Base-by-base conservation (phyloP, 139 green algal genomes). In the Raphidocelis subcapitata region DNA sequence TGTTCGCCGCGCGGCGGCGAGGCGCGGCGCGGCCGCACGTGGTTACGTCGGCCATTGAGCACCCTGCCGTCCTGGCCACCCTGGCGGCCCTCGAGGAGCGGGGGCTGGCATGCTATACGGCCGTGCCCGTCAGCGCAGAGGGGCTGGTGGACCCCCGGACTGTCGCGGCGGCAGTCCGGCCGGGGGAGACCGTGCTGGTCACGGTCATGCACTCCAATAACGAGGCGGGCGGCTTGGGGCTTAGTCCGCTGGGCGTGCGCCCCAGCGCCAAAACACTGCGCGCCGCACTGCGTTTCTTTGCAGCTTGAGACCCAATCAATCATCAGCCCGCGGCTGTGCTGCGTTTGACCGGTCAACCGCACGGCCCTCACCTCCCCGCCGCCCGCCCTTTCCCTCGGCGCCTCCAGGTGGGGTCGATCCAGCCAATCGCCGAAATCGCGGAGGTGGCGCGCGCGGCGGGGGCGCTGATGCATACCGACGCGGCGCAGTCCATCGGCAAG, bases 181-280 rank as follows among this genome's bases (percentile, higher is more conserved):
- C 73, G 1, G n/a, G n/a, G n/a, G 62, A 83, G 16, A 94, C 89
- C 2, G 77, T 75, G 28, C 83, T 97, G 16, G 73, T 93, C 3
- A 88, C 82, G 0, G 59, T 96, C 35, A 96, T 96, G 92, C 92
- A 97, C 82, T 76, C 61, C 60, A 95, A 96, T 79, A 96, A 96
- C 75, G 89, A 94, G 81, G 69, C 86, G 33, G 66, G 83, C 4
- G 33, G 57, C 41, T n/a, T n/a, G n/a, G n/a, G n/a, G n/a, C n/a
- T n/a, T n/a, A n/a, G n/a, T n/a, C n/a, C n/a, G n/a, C n/a, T n/a
- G n/a, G n/a, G n/a, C n/a, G n/a, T n/a, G n/a, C n/a, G n/a, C n/a
- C n/a, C n/a, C n/a, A n/a, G n/a, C n/a, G n/a, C n/a, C n/a, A n/a
- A n/a, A n/a, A n/a, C n/a, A n/a, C n/a, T n/a, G n/a, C n/a, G n/a